These are phyloP conservation scores for Sarocladium strictum DNA, from an alignment of 2,329 filamentous ascomycete genomes.

Conservation along the genomic window DNA sequence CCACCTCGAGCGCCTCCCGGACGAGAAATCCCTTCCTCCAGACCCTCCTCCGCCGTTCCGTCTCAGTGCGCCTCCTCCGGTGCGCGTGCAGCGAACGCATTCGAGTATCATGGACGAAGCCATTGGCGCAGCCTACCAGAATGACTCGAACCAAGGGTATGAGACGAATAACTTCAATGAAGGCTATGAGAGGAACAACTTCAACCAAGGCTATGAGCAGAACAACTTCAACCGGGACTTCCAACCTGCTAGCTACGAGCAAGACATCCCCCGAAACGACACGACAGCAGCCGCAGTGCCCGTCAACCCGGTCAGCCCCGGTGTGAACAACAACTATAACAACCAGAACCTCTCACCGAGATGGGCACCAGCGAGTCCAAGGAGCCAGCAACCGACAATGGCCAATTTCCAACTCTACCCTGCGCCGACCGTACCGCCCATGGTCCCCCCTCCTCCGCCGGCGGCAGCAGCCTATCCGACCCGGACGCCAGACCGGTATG, in stretches of 20 bases:
- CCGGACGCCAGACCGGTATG: no score
- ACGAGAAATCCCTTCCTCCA: conserved; percentile 2
- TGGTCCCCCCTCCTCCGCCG: neutral
- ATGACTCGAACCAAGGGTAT: neutral
- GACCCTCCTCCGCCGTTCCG: conserved; percentile 1
- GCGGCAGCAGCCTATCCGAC: neutral
- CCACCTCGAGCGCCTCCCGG: conserved; percentile 3
- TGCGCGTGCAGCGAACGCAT: neutral
- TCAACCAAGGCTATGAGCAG: neutral
- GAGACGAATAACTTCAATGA: neutral
- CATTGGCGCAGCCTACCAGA: conserved; percentile 5
- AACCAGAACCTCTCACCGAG: neutral
- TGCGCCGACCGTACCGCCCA: neutral
- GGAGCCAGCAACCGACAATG: neutral
- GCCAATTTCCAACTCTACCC: conserved; percentile 5
- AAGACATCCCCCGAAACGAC: neutral
- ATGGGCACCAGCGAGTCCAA: neutral
- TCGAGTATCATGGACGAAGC: conserved; percentile 9
- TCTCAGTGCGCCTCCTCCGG: neutral
- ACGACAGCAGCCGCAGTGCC: neutral
- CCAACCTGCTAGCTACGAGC: neutral
- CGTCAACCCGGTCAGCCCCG: neutral
- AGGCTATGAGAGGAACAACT: no score
- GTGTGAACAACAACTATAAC: neutral
- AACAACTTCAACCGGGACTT: neutral